Base-by-base conservation (phyloP, 257 asterid genomes). In the Solanum pinnatisectum region DNA sequence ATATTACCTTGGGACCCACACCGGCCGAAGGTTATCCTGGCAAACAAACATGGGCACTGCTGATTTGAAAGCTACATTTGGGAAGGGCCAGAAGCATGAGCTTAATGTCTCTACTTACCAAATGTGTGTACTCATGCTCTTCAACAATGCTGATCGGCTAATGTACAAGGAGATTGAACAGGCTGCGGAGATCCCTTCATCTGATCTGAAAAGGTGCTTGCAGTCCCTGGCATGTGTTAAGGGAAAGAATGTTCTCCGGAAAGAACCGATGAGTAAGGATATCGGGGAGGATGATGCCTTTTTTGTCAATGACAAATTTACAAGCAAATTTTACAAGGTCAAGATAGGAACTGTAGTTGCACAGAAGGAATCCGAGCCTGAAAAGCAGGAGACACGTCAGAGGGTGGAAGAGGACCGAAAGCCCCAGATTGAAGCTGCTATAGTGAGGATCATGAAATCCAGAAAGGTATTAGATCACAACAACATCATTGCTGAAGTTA, bases 21-120 rank as follows among this genome's bases (percentile, higher is more conserved):
- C 95, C 0, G 98, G 98, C 42, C 92, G 98, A 90, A 92, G 95
- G 85, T 88, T 95, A 87, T 89, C 98, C 27, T 96, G 98, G 98
- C 98, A 96, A 89, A 96, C 98, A 22, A 95, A 95, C 88, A 96
- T 96, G 98, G 98, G 98, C 63, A 93, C 96, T 2, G 98, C 98
- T 87, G 98, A 95, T 91, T 85, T 96, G 32, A 92, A 96, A 90
- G 96, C 96, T 20, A 90, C 93, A 35, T 95, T 96, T 85, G 98
- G 95, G 25, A 95, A 94, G 72, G 98, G 96, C 81, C 98, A 96
- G 89, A 96, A 93, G 88, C 96, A 96, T 68, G 98, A 96, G 90
- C 93, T 96, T 87, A 95, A 95, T 56, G 98, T 96, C 33, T 96
- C 98, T 6, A 96, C 98, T 79, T 94, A 95, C 91, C 98, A 96